These are phyloP conservation scores for Dactylis glomerata DNA, from an alignment of 176 grass and related monocot genomes.

Conservation along the genomic window DNA sequence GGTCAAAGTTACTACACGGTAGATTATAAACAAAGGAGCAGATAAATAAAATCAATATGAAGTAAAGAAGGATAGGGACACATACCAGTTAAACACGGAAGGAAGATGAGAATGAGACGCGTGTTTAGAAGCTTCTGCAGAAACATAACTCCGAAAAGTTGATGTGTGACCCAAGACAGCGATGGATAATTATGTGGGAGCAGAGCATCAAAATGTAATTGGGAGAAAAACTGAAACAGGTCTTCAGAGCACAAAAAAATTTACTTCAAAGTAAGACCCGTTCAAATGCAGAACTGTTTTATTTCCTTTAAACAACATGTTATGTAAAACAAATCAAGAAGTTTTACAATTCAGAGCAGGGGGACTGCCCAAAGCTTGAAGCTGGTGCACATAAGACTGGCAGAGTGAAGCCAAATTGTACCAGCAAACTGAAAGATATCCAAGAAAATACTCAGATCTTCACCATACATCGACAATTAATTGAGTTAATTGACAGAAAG, in stretches of 20 bases:
- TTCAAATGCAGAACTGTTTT: not conserved
- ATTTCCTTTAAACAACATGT: not conserved
- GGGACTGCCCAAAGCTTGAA: not conserved
- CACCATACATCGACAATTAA: slow-evolving; percentile 21
- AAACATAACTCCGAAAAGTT: not conserved
- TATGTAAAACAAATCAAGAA: slow-evolving; percentile 1
- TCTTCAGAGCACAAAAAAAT: not conserved
- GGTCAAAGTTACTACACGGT: slow-evolving; percentile 1
- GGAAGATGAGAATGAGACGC: not conserved
- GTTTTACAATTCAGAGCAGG: not conserved
- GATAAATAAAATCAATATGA: not conserved
- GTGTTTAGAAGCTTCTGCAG: slow-evolving; percentile 1
- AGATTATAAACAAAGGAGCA: not conserved
- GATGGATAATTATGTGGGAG: not conserved
- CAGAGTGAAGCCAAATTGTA: slow-evolving; percentile 11
- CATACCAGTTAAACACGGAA: not conserved
- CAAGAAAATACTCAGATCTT: slow-evolving; percentile 13
- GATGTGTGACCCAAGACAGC: not conserved
- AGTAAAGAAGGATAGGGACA: not conserved
- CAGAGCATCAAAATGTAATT: not conserved
- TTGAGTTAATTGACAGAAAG: slow-evolving; percentile 26
- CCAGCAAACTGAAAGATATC: not conserved
- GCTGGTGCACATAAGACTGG: not conserved
- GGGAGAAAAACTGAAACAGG: not conserved
- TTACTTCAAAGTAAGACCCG: not conserved